Base-by-base conservation (phyloP, 2,329 filamentous ascomycete genomes). In the Trichoderma harzianum region DNA sequence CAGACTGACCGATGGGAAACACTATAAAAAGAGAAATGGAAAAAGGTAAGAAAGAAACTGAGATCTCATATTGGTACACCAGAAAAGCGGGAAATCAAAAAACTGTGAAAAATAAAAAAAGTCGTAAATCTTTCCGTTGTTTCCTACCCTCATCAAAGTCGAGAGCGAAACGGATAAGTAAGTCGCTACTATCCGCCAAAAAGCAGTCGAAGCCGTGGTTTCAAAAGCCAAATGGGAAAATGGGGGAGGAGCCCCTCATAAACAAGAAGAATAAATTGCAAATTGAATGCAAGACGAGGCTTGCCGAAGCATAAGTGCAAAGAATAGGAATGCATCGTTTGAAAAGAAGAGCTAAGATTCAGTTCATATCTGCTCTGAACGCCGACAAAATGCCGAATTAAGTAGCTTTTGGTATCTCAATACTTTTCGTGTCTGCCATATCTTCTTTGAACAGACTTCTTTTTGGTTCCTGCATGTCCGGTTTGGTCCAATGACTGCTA, bases 351-450 rank as follows among this genome's bases (percentile, higher is more conserved):
- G 60, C 10, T 26, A 70, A 70, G 34, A 28, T 51, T 26, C 47
- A 61, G 53, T 47, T 71, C 62, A 34, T 66, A 66, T 58, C 55
- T 66, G 43, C 24, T 53, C 39, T 71, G n/a, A 57, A 71, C 69
- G 62, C 69, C 69, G 36, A 51, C 39, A 26, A 36, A 61, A 66
- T 71, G 69, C 69, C 69, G 53, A 71, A 66, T 60, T 60, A 65
- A 61, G 18, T 34, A 47, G 57, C 36, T 51, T 30, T 66, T 36
- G 51, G 36, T 58, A 67, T 58, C 47, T 53, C 21, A 24, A 47
- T 10, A n/a, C 43, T 67, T 67, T 67, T 67, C 24, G 36, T 28
- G 32, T 63, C 26, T 26, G 11, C 36, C 26, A 14, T 43, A 43
- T 43, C 61, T 51, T 36, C 36, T 47, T 30, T n/a, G 28, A 32